Evolutionary conservation across 2,329 filamentous ascomycete species (phyloP).

Genomic region (Penicillium sp.): DNA sequence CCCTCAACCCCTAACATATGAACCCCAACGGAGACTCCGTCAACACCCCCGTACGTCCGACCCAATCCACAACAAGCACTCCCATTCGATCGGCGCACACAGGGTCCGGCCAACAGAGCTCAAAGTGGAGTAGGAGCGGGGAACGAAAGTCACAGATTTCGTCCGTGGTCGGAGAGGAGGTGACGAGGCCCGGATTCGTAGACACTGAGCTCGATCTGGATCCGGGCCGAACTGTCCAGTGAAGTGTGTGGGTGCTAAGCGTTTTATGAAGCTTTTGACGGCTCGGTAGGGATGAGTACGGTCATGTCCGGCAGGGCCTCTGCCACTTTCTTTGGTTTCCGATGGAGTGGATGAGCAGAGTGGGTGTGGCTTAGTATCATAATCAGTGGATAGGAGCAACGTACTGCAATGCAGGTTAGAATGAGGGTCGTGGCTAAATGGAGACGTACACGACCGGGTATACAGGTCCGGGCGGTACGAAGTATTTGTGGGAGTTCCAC

Average conservation of each 20-base stretch:
- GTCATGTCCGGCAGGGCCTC: neutral
- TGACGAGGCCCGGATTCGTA: neutral
- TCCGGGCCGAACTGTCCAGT: neutral
- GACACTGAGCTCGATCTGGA: neutral
- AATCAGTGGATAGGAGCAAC: neutral
- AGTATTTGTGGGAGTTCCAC: neutral
- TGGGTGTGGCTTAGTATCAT: neutral
- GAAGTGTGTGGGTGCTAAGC: neutral
- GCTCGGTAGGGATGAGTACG: neutral
- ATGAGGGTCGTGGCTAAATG: neutral
- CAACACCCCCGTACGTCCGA: neutral
- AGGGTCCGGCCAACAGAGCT: conserved; percentile 9
- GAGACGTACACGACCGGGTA: neutral
- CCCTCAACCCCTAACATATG: neutral
- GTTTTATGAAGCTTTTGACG: neutral
- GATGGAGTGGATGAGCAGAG: neutral
- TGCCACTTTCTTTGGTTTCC: neutral
- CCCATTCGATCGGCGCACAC: neutral
- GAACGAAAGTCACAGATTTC: neutral
- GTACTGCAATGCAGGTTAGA: neutral
- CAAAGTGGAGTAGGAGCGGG: neutral
- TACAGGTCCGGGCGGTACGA: neutral
- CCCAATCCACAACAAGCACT: neutral
- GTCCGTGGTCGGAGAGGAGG: neutral
- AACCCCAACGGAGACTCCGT: neutral